Conservation (phyloP, 768 basidiomycete species). For the Phanerochaete carnosa region DNA sequence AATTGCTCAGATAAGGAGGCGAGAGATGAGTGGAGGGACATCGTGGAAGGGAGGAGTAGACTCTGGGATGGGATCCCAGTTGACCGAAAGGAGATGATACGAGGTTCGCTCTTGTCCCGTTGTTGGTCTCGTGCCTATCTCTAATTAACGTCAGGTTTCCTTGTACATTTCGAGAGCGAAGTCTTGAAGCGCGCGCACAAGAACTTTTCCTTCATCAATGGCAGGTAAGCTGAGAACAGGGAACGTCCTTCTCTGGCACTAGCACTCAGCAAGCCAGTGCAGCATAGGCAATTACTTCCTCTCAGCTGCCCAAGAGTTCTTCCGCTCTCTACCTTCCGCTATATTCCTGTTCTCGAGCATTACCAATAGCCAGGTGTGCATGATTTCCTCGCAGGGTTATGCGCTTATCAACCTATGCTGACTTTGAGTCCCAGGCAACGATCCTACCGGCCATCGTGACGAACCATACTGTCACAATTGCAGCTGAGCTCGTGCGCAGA, state of each 20-base stretch:
- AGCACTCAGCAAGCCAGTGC: neutral
- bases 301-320: conserved; percentile 85
- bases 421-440: conserved; percentile 42
- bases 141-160: conserved; percentile 56
- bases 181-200: conserved; percentile 88
- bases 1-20: conserved; percentile 69
- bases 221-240: conserved; percentile 48
- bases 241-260: neutral
- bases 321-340: conserved; percentile 89
- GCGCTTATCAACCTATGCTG: too few relatives aligned
- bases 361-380: conserved; percentile 63
- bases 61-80: conserved; percentile 86
- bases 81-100: conserved; percentile 88
- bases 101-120: conserved; percentile 46
- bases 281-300: conserved; percentile 92
- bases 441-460: conserved; percentile 92
- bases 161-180: conserved; percentile 90
- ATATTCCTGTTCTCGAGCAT: conserved; percentile 94
- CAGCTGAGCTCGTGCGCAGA: conserved; percentile 69
- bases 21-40: conserved; percentile 87
- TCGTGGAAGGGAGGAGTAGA: conserved; percentile 80
- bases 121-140: neutral
- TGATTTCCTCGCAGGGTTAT: neutral
- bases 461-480: conserved; percentile 94
- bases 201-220: conserved; percentile 90